These are phyloP conservation scores for Myxozyma monticola DNA, from an alignment of 805 yeast species.

Conservation along the genomic window DNA sequence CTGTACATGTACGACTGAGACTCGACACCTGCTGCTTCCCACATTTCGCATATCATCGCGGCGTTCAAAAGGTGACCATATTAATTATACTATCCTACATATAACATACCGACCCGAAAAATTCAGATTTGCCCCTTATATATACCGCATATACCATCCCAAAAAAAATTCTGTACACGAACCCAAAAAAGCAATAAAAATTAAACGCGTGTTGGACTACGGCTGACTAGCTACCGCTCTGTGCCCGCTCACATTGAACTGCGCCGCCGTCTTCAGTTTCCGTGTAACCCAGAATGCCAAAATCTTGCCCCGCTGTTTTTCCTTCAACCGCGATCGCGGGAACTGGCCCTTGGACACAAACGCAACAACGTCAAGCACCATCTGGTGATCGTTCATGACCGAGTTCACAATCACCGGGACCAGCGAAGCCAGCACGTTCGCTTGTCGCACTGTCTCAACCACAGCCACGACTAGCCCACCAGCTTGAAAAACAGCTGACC, in stretches of 20 bases:
- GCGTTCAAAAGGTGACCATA: too few species aligned
- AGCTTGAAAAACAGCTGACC: slow-evolving; percentile 70
- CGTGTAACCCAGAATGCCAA: slow-evolving; percentile 57
- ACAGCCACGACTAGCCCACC: slow-evolving; percentile 77
- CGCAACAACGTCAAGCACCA: slow-evolving; percentile 79
- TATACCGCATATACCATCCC: too few species aligned
- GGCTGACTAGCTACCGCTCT: background rate
- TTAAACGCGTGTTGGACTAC: too few species aligned
- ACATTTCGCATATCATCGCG: too few species aligned
- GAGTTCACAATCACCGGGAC: slow-evolving; percentile 82
- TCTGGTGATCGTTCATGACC: slow-evolving; percentile 75
- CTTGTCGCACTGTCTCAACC: slow-evolving; percentile 58
- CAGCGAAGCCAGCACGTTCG: slow-evolving; percentile 60
- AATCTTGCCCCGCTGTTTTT: slow-evolving; percentile 72
- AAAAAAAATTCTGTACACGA: background rate
- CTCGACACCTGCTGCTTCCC: too few species aligned
- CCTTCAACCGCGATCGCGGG: slow-evolving; percentile 70
- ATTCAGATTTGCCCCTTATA: too few species aligned
- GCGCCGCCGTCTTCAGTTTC: slow-evolving; percentile 39
- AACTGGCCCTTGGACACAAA: slow-evolving; percentile 66
- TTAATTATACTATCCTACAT: too few species aligned
- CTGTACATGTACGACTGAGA: slow-evolving; percentile 37
- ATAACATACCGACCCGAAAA: too few species aligned
- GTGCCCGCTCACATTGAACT: slow-evolving; percentile 27
- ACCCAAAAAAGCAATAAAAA: background rate